phyloP scores from a whole-genome alignment of 2,329 filamentous ascomycete genomes.

The Pyrenochaeta sp. region DNA sequence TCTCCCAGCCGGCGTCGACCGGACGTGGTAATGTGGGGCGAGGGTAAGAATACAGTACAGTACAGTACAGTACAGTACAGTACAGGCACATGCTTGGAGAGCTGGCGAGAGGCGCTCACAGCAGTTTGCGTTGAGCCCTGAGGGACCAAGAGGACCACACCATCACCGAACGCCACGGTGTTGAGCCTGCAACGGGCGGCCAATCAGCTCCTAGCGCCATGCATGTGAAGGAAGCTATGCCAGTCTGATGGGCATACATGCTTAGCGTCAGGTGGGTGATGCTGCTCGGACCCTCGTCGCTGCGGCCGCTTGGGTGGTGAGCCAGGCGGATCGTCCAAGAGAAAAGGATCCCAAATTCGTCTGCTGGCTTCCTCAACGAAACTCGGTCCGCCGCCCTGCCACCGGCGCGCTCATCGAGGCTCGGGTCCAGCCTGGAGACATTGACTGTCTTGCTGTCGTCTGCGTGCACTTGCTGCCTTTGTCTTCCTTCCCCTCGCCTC shows the following conservation, averaged over 20 bases:
- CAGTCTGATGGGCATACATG: conserved; percentile 13
- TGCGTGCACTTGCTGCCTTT: not conserved
- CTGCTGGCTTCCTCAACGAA: conserved; percentile 16
- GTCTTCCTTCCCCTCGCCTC: not conserved
- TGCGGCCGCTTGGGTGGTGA: conserved; percentile 2
- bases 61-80: no score
- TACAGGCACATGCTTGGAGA: not conserved
- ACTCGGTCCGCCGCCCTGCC: conserved; percentile 6
- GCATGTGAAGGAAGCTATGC: conserved; percentile 13
- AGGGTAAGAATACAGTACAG: not conserved
- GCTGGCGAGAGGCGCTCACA: not conserved
- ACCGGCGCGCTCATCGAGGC: not conserved
- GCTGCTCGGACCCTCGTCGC: conserved; percentile 2
- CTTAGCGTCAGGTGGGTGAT: conserved; percentile 18
- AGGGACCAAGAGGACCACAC: not conserved
- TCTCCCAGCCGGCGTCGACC: conserved; percentile 9
- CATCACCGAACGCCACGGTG: conserved; percentile 1
- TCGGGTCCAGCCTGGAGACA: not conserved
- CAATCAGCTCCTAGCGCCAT: conserved; percentile 8
- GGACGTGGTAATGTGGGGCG: conserved; percentile 6
- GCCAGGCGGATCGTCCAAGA: conserved; percentile 5
- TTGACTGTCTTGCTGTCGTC: not conserved
- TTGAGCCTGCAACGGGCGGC: conserved; percentile 12
- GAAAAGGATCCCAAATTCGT: conserved; percentile 6
- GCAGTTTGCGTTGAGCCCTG: conserved; percentile 1